Evolutionary conservation across 495 filamentous ascomycete genomes (phyloP).

Genomic region (Viridothelium virens): DNA sequence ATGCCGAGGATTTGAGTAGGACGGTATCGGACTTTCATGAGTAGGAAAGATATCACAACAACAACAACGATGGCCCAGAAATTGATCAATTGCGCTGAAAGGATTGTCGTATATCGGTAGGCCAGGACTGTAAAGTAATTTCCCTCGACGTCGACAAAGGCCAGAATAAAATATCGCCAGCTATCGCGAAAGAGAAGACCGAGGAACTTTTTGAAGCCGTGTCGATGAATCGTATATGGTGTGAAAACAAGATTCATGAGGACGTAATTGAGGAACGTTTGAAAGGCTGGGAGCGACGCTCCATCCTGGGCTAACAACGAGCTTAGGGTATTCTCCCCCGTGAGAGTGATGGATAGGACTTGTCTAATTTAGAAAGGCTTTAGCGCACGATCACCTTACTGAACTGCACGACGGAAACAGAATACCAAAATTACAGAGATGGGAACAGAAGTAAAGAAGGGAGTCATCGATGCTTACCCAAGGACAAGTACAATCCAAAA

Average conservation of each 20-base stretch:
- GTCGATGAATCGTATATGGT: constrained; percentile 69
- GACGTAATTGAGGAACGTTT: constrained; percentile 89
- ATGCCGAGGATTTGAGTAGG: constrained; percentile 76
- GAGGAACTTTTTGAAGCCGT: constrained; percentile 65
- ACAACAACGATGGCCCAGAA: constrained; percentile 98
- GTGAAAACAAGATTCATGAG: constrained; percentile 79
- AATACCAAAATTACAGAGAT: not conserved
- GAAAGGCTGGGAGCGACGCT: constrained; percentile 91
- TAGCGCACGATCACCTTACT: too few species aligned
- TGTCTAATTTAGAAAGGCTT: constrained; percentile 45
- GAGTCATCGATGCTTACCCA: constrained; percentile 44
- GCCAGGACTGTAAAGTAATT: constrained; percentile 97
- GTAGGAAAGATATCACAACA: constrained; percentile 70
- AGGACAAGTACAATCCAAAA: constrained; percentile 78
- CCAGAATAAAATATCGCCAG: constrained; percentile 91
- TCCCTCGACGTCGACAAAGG: constrained; percentile 88
- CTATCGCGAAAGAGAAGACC: constrained; percentile 58
- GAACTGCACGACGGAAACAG: too few species aligned
- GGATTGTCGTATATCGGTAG: constrained; percentile 84
- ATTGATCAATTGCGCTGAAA: constrained; percentile 90
- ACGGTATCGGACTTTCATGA: constrained; percentile 84
- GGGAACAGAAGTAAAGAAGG: constrained; percentile 9
- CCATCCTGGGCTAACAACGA: constrained; percentile 57
- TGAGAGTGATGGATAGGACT: constrained; percentile 79
- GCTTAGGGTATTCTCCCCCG: constrained; percentile 80